Conservation (phyloP, 441 rosid genomes). For the Jatropha podagrica region DNA sequence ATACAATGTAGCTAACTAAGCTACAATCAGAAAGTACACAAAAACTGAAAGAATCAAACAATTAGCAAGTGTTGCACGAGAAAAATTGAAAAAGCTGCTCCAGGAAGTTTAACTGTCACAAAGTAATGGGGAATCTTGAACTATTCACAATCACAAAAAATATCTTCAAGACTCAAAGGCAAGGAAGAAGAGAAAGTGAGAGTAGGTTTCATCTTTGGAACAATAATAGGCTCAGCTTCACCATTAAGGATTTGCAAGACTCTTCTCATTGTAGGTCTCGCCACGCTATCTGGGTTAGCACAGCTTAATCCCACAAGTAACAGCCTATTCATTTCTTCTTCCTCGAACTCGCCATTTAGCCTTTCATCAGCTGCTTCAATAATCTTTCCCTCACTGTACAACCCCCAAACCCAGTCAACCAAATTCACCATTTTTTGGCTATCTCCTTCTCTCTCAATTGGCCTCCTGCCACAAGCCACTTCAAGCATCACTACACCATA, state of each 20-base stretch:
- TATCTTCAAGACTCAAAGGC: constrained; percentile 62
- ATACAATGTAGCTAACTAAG: constrained; percentile 3
- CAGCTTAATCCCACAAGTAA: constrained; percentile 78
- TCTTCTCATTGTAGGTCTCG: constrained; percentile 81
- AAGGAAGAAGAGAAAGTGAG: constrained; percentile 64
- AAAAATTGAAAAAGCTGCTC: constrained; percentile 5
- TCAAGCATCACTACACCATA: constrained; percentile 88
- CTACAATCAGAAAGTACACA: constrained; percentile 4
- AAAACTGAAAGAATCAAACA: constrained; percentile 35
- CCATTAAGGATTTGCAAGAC: constrained; percentile 81
- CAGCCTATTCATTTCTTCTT: constrained; percentile 76
- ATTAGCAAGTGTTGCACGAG: constrained; percentile 1
- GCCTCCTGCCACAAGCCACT: constrained; percentile 88
- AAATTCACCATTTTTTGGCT: constrained; percentile 71
- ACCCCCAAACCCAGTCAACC: constrained; percentile 92
- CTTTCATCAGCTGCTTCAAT: constrained; percentile 68
- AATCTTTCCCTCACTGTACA: constrained; percentile 65
- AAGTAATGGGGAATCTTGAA: neutral
- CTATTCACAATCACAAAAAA: constrained; percentile 70
- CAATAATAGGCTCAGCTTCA: constrained; percentile 49
- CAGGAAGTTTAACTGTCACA: constrained; percentile 13
- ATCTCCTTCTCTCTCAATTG: constrained; percentile 69
- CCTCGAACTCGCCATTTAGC: constrained; percentile 54
- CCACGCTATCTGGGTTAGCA: constrained; percentile 69
- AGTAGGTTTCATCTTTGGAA: constrained; percentile 74